Conservation (phyloP, 177 flowering plant species). For the Vitis hybrid region DNA sequence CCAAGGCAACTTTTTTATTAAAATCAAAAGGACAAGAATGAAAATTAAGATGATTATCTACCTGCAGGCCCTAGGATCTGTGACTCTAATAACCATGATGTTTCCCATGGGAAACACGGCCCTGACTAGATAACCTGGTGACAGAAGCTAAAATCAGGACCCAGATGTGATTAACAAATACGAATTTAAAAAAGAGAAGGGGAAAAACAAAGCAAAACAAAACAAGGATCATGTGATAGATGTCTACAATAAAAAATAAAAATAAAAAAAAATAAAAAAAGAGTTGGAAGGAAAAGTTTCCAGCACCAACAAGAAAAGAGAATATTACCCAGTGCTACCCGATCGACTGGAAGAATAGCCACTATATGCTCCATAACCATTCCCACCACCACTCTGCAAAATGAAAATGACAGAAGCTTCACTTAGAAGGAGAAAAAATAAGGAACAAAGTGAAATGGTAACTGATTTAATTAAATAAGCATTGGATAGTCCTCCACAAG, state of each 20-base stretch:
- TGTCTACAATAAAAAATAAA: no score
- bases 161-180: not conserved
- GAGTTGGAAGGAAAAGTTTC: not conserved
- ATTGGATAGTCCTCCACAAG: no score
- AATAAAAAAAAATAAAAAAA: not conserved
- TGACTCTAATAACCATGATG: conserved; percentile 60
- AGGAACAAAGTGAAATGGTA: not conserved
- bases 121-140: conserved; percentile 73
- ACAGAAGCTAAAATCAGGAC: conserved; percentile 29
- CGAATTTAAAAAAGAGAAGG: no score
- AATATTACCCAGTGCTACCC: conserved; percentile 67
- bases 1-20: conserved; percentile 9
- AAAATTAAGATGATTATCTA: conserved; percentile 15
- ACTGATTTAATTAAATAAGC: not conserved
- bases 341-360: conserved; percentile 71
- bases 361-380: conserved; percentile 74
- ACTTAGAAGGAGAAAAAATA: no score
- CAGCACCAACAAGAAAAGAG: not conserved
- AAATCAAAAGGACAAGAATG: conserved; percentile 5
- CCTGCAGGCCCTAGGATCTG: conserved; percentile 27
- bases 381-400: conserved; percentile 44
- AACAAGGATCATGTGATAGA: not conserved
- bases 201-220: not conserved
- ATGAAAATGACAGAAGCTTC: conserved; percentile 1
- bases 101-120: conserved; percentile 68